Evolutionary conservation across 202 grass and related monocot species (phyloP), one percentile per base, ranked within the genome.

Genomic region (Panicum hallii): DNA sequence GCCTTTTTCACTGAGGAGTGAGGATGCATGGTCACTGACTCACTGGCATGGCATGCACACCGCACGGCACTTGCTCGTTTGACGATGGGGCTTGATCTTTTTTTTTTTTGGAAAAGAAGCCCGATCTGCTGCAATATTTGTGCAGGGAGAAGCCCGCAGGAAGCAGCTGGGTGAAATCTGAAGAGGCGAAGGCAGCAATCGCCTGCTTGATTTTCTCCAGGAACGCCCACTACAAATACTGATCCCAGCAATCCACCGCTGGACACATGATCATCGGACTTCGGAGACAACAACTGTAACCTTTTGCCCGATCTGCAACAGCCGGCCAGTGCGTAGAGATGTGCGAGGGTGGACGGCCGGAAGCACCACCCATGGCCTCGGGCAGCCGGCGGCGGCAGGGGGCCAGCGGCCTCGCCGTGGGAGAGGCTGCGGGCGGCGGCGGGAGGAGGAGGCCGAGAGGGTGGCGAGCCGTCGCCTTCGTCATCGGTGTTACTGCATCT

Each of bases 401-500:
- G 17, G 8, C 7, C 38, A 69, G 10, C 17, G 4, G 38, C 34
- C 46, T 42, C 57, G 30, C 19, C 0, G 13, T 3, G 58, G 61
- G 8, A 32, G 71, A 56, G 6, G 63, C 32, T 13, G 22, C 56
- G 4, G 78, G 9, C n/a, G 41, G 4, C 23, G 67, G 56, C 6
- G 77, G 68, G 82, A 85, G 67, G 82, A 88, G 77, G 72, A 79
- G 26, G 26, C 26, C 86, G 34, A 89, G 83, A 70, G 82, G 90
- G 68, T 92, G 90, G 90, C 85, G 71, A 70, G 77, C 86, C 14
- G 47, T 89, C 50, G 23, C 32, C 38, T 92, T 88, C 87, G 34
- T 92, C 77, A 30, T 92, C 28, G 86, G 90, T 91, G 63, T 81
- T 9, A 20, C 71, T 80, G 3, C 9, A 3, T 50, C 11, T 46